Evolutionary conservation across 805 yeast species (phyloP).

Genomic region (Hanseniaspora valbyensis): DNA sequence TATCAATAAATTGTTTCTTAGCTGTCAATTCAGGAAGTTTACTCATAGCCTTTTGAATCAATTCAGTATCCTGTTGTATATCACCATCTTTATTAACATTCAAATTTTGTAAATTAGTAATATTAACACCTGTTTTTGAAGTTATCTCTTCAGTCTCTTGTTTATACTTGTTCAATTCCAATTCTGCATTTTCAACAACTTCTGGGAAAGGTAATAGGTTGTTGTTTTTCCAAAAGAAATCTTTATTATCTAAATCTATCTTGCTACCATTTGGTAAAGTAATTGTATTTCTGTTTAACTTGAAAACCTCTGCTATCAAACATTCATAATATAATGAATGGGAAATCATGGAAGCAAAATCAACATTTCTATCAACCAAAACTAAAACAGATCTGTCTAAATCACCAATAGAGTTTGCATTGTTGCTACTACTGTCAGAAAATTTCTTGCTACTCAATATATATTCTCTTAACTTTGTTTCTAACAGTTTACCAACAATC

Average conservation of each 20-base stretch:
- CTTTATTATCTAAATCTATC: constrained; percentile 84
- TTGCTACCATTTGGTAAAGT: constrained; percentile 42
- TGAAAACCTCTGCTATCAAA: constrained; percentile 85
- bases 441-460: constrained; percentile 49
- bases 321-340: constrained; percentile 98
- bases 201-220: constrained; percentile 90
- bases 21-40: constrained; percentile 87
- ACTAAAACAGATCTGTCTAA: constrained; percentile 65
- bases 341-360: constrained; percentile 83
- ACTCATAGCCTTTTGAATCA: constrained; percentile 76
- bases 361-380: constrained; percentile 77
- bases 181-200: constrained; percentile 94
- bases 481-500: constrained; percentile 77
- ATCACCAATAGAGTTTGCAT: constrained; percentile 21
- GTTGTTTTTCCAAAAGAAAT: constrained; percentile 82
- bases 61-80: constrained; percentile 41
- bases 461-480: constrained; percentile 72
- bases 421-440: constrained; percentile 6
- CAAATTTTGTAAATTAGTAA: constrained; percentile 59
- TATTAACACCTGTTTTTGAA: constrained; percentile 54
- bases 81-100: constrained; percentile 22
- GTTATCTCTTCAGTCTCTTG: constrained; percentile 82
- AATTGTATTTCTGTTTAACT: constrained; percentile 71
- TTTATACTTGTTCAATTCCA: constrained; percentile 69
- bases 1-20: constrained; percentile 77